phyloP scores from a whole-genome alignment of 2,329 filamentous ascomycete genomes.

The Fusarium verrucosum region DNA sequence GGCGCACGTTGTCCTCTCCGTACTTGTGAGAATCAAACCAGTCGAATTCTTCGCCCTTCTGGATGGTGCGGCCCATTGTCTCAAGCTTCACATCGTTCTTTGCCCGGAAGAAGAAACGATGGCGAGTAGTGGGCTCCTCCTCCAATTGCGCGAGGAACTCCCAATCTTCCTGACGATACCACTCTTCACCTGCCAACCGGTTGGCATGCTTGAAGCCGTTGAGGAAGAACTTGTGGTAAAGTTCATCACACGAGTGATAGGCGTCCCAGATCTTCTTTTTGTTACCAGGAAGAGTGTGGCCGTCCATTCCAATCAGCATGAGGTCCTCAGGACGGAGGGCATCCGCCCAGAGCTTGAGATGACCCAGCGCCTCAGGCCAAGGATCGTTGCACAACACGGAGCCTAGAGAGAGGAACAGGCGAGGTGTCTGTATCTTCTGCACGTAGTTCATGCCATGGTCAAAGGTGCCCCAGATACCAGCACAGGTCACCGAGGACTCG shows the following conservation, averaged over 20 bases:
- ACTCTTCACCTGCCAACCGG: constrained; percentile 46
- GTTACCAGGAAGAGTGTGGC: constrained; percentile 47
- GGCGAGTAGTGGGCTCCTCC: constrained; percentile 49
- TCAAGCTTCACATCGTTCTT: constrained; percentile 47
- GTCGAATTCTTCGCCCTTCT: constrained; percentile 50
- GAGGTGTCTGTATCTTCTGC: constrained; percentile 44
- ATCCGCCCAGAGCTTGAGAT: constrained; percentile 51
- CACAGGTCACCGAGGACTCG: constrained; percentile 46
- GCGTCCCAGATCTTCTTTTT: constrained; percentile 53
- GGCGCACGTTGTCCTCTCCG: constrained; percentile 47
- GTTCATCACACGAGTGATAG: constrained; percentile 51
- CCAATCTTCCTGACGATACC: constrained; percentile 53
- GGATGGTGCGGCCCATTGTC: constrained; percentile 41
- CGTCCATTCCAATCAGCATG: constrained; percentile 55
- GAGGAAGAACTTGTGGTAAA: constrained; percentile 51
- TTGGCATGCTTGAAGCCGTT: constrained; percentile 54
- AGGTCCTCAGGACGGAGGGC: constrained; percentile 49
- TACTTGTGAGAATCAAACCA: constrained; percentile 59
- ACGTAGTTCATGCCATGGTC: constrained; percentile 49
- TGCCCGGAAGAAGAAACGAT: constrained; percentile 53
- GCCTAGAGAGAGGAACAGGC: constrained; percentile 54
- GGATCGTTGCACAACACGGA: constrained; percentile 56
- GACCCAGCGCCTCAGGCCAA: constrained; percentile 48
- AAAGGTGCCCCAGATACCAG: constrained; percentile 55
- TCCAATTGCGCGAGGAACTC: constrained; percentile 51